Evolutionary conservation across 2,329 filamentous ascomycete species (phyloP).

Genomic region (Clarireedia hainanense): DNA sequence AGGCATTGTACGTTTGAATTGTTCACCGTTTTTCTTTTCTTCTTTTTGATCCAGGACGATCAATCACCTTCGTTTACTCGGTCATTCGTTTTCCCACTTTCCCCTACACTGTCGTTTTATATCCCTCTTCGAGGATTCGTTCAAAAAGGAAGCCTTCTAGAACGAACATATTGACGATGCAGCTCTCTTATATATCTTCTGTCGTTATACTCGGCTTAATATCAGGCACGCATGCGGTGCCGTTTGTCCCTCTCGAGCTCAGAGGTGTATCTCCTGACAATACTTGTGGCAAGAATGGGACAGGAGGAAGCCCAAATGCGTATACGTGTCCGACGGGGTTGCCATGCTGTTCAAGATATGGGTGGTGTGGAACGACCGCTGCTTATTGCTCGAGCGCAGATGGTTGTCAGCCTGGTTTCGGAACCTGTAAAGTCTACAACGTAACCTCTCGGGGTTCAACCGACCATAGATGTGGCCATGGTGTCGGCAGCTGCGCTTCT

Average conservation of each 20-base stretch:
- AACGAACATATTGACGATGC: not conserved
- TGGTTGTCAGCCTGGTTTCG: slow-evolving; percentile 18
- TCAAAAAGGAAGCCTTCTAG: not conserved
- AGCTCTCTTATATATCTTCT: not conserved
- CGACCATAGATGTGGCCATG: slow-evolving; percentile 38
- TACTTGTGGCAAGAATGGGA: slow-evolving; percentile 12
- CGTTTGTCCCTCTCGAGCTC: not conserved
- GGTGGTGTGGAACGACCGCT: slow-evolving; percentile 11
- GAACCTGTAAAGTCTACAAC: slow-evolving; percentile 35
- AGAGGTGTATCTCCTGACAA: slow-evolving; percentile 11
- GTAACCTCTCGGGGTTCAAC: slow-evolving; percentile 34
- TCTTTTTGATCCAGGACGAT: not conserved
- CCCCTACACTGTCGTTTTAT: not conserved
- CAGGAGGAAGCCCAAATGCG: slow-evolving; percentile 7
- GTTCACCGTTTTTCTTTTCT: not conserved
- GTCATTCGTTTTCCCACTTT: not conserved
- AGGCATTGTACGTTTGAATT: not conserved
- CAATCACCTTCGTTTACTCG: not conserved
- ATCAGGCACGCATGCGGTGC: not conserved
- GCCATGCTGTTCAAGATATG: slow-evolving; percentile 27
- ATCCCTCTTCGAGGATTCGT: not conserved
- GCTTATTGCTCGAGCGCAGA: slow-evolving; percentile 4
- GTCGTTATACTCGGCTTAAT: not conserved
- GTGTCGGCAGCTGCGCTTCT: slow-evolving; percentile 8
- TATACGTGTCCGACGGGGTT: slow-evolving; percentile 20